phyloP scores from a whole-genome alignment of 2,329 filamentous ascomycete species.

The Peltaster fructicola region DNA sequence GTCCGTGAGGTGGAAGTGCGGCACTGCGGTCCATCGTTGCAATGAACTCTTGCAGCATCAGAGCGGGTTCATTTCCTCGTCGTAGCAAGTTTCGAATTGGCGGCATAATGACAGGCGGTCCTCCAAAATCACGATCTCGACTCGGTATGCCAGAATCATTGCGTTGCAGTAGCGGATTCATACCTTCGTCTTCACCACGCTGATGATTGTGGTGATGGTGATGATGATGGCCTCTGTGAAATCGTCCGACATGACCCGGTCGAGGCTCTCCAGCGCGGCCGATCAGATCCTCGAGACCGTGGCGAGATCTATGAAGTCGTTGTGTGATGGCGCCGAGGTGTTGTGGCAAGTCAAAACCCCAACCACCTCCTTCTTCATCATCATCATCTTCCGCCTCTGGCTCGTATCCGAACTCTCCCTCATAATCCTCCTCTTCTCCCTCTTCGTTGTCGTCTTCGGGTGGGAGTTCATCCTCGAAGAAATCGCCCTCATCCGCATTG shows the following conservation, averaged over 20 bases:
- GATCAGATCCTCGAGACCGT: background rate
- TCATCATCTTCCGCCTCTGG: conserved; percentile 27
- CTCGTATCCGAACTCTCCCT: conserved; percentile 44
- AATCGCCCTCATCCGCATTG: conserved; percentile 29
- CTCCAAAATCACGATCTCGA: conserved; percentile 3
- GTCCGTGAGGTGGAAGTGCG: conserved; percentile 1
- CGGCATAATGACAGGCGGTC: no score
- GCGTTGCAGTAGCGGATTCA: conserved; percentile 64
- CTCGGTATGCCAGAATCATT: no score
- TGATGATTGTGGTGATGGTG: conserved; percentile 5
- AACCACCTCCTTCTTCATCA: conserved; percentile 10
- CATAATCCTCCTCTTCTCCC: conserved; percentile 51
- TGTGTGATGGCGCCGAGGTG: conserved; percentile 1
- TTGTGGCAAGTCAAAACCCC: conserved; percentile 3
- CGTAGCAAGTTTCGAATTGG: no score
- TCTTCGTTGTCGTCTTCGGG: conserved; percentile 29
- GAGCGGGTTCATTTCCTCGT: conserved; percentile 1
- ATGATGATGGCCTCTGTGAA: conserved; percentile 10
- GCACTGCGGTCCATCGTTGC: conserved; percentile 4
- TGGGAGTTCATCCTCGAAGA: conserved; percentile 40
- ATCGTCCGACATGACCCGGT: no score
- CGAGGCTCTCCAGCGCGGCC: no score
- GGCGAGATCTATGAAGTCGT: background rate
- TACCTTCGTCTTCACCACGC: conserved; percentile 55
- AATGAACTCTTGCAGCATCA: conserved; percentile 4